phyloP scores from a whole-genome alignment of 2,329 filamentous ascomycete species.

The Sclerotinia sclerotiorum region DNA sequence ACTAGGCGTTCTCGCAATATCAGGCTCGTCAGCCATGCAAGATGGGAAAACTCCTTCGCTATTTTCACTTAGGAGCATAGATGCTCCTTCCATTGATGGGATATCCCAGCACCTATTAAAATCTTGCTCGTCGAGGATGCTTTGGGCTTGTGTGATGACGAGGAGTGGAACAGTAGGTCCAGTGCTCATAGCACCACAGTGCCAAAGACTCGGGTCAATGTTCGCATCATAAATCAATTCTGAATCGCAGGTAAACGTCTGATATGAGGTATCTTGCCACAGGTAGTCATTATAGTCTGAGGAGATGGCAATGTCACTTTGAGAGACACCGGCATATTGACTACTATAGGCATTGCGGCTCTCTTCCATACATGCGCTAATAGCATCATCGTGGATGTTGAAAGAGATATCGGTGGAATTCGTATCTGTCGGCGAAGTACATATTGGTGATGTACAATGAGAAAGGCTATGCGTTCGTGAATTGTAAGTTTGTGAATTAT shows the following conservation, averaged over 20 bases:
- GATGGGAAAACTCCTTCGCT: not conserved
- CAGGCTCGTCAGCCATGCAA: not conserved
- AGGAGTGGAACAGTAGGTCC: not conserved
- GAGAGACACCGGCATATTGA: not conserved
- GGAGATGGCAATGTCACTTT: not conserved
- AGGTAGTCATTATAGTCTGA: not conserved
- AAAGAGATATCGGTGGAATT: not conserved
- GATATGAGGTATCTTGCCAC: not conserved
- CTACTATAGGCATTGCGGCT: not conserved
- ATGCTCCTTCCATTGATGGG: not conserved
- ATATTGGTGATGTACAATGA: not conserved
- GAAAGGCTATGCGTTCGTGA: not conserved
- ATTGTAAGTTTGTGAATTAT: not conserved
- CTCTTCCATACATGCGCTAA: not conserved
- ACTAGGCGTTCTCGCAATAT: not conserved
- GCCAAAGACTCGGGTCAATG: not conserved
- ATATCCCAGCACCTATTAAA: slow-evolving; percentile 3
- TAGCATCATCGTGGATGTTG: not conserved
- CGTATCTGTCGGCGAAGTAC: not conserved
- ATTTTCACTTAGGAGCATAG: not conserved
- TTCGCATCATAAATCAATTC: not conserved
- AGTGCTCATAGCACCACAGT: not conserved
- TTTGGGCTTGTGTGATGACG: not conserved
- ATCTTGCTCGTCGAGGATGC: not conserved
- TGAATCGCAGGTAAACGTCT: not conserved